A percentile compares a stretch with the other conserved stretches of the same genome.
Conservation (phyloP, 176 grass and related monocot genomes). For the Poa annua region DNA sequence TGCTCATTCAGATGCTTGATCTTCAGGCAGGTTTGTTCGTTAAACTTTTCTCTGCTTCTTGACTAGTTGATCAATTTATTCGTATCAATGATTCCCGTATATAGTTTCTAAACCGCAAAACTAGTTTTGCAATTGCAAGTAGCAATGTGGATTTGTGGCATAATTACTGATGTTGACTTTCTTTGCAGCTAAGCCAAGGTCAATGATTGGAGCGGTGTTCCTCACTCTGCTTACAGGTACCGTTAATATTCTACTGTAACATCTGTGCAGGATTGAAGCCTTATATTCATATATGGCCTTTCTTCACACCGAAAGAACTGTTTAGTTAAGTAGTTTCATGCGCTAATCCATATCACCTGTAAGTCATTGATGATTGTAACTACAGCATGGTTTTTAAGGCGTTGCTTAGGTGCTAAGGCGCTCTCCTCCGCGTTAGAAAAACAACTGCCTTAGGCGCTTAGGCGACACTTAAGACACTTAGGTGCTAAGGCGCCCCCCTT, state of each 20-base stretch:
- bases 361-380: not conserved
- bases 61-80: conserved; percentile 23
- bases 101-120: conserved; percentile 17
- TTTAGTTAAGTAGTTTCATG: not conserved
- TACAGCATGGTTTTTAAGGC: not conserved
- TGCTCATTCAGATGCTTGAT: conserved; percentile 89
- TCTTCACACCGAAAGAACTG: not conserved
- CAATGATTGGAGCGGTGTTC: conserved; percentile 79
- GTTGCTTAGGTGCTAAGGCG: too few relatives aligned
- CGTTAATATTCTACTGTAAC: conserved; percentile 20
- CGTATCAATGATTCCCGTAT: not conserved
- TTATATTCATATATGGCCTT: conserved; percentile 24
- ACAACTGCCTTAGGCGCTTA: too few relatives aligned
- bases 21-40: conserved; percentile 71
- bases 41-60: conserved; percentile 36
- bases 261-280: conserved; percentile 23
- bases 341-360: not conserved
- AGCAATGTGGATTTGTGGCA: not conserved
- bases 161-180: conserved; percentile 36
- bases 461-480: too few relatives aligned
- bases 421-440: too few relatives aligned
- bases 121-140: conserved; percentile 20
- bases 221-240: conserved; percentile 78
- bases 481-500: too few relatives aligned
- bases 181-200: conserved; percentile 72